Conservation (phyloP, 345 rosid genomes). For the Eucalyptus brandiana region DNA sequence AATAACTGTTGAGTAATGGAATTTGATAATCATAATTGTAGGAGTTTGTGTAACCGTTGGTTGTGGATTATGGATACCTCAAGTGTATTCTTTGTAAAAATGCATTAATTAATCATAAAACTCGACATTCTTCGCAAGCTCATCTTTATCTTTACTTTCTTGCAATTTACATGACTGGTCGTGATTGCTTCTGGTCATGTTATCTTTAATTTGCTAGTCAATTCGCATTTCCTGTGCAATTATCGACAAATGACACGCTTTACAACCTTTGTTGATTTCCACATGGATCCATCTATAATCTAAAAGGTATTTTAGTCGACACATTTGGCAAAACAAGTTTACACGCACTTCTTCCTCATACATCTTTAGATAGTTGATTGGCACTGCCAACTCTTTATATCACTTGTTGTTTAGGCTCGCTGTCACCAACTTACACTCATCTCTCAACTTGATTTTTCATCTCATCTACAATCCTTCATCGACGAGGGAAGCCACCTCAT, state of each 20-base stretch:
- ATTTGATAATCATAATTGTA: not conserved
- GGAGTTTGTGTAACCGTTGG: not conserved
- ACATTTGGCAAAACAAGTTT: not conserved
- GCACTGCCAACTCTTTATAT: not conserved
- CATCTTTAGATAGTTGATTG: not conserved
- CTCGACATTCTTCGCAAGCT: rapidly evolving
- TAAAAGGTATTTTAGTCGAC: not conserved
- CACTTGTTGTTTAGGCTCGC: not conserved
- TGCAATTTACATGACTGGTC: not conserved
- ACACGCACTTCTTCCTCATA: not conserved
- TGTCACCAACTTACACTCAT: not conserved
- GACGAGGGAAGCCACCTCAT: not conserved
- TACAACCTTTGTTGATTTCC: not conserved
- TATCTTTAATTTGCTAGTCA: not conserved
- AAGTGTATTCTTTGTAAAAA: not conserved
- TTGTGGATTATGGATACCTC: not conserved
- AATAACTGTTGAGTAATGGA: not conserved
- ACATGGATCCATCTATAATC: too few species aligned
- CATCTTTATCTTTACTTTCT: not conserved
- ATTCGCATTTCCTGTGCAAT: not conserved
- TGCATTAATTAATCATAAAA: too few species aligned
- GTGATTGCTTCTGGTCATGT: too few species aligned
- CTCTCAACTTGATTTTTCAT: not conserved
- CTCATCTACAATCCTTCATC: not conserved
- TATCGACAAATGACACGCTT: not conserved